phyloP scores from a whole-genome alignment of 163 green algal species.

The Trebouxiophyceae sp. region DNA sequence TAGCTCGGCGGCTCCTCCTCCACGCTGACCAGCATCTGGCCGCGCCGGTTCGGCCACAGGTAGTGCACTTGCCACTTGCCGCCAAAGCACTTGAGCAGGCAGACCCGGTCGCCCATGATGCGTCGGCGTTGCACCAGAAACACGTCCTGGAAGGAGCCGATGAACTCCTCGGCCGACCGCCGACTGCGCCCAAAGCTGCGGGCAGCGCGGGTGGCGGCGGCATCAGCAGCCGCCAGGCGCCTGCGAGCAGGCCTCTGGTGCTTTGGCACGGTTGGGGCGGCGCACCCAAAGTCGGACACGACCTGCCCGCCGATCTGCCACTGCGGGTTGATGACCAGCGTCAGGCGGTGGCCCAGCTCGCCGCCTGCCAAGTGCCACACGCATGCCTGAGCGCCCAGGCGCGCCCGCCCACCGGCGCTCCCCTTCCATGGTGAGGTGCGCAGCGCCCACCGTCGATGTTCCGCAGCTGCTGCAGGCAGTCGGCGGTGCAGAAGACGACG shows the following conservation, averaged over 20 bases:
- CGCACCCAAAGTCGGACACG: constrained; percentile 49
- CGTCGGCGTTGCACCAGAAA: constrained; percentile 29
- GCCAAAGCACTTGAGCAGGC: constrained; percentile 36
- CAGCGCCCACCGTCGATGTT: constrained; percentile 27
- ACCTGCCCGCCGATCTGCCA: constrained; percentile 43
- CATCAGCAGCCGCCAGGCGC: too few species aligned
- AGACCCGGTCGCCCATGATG: constrained; percentile 37
- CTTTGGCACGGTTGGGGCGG: too few species aligned
- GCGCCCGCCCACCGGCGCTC: too few species aligned
- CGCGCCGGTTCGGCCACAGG: constrained; percentile 8
- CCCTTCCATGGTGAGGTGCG: too few species aligned
- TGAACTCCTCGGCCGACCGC: constrained; percentile 27
- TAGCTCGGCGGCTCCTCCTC: constrained; percentile 32
- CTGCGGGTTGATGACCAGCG: constrained; percentile 48
- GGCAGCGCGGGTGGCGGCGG: neutral
- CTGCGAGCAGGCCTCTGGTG: too few species aligned
- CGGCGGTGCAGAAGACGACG: constrained; percentile 39
- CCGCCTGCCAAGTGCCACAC: neutral
- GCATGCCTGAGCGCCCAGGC: neutral
- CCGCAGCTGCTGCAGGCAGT: constrained; percentile 25
- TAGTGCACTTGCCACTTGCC: constrained; percentile 39
- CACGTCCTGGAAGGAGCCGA: constrained; percentile 27
- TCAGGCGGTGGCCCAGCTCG: constrained; percentile 20
- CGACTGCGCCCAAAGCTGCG: constrained; percentile 25
- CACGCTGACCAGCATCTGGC: constrained; percentile 14